Evolutionary conservation across 2,329 filamentous ascomycete genomes (phyloP), one percentile per base, ranked within the genome.

Genomic region (Alternaria ethzedia): DNA sequence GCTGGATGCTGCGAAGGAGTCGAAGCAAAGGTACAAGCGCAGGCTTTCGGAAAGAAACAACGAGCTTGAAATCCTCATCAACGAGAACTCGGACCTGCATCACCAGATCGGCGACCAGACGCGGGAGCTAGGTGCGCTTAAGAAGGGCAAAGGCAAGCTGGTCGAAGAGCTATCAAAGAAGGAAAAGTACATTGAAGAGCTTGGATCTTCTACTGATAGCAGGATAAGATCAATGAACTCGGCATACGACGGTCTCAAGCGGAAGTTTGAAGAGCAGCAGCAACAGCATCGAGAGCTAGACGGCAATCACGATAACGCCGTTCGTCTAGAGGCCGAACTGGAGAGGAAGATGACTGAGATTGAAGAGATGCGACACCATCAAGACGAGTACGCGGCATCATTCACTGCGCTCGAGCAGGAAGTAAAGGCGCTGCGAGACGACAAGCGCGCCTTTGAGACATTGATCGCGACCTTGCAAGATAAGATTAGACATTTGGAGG

Each of bases 11-110:
- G 70, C 73, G 2, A 65, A 69, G n/a, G 66, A 54, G 13, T 70
- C 74, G 3, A 76, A 74, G 56, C 52, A 70, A 17, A 76, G 75
- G 46, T 79, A 78, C 63, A 76, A 77, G 62, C 71, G 67, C 45
- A 70, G 70, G 10, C 70, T 79, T 4, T 67, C 62, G 7, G 70
- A 73, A 12, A 71, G 65, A 20, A 70, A 70, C 36, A 76, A 72
- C 20, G 74, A 80, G 54, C 61, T 80, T 10, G 73, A 73, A 28
- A 62, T 69, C 4, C 55, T 79, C 20, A 66, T 65, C 41, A 69
- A 67, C 13, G 73, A 78, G 57, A 79, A 78, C 56, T 61, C 70
- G 1, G 66, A 72, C 6, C 59, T 80, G 8, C 73, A 75, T 47
- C 56, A 72, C 8, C 69, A 74, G 51, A 64, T 79, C 17, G 65